phyloP scores from a whole-genome alignment of 495 filamentous ascomycete species.

The Articulospora tetracladia region DNA sequence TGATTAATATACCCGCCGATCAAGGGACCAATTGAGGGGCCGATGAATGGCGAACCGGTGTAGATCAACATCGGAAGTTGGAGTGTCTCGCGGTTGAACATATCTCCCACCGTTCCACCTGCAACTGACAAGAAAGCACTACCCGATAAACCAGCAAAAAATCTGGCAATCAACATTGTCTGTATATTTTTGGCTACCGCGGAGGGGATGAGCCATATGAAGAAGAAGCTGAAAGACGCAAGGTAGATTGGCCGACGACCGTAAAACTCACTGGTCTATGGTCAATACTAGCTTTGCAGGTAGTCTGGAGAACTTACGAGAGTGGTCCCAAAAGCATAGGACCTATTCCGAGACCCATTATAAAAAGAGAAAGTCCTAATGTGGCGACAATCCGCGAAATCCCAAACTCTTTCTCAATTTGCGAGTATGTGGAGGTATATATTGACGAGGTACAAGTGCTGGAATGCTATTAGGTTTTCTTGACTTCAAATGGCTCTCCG shows the following conservation, averaged over 20 bases:
- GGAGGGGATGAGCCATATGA: conserved; percentile 85
- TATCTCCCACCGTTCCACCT: conserved; percentile 86
- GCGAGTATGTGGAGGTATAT: conserved; percentile 83
- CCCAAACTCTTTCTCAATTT: conserved; percentile 73
- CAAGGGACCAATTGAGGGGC: conserved; percentile 59
- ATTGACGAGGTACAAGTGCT: conserved; percentile 87
- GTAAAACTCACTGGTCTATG: conserved; percentile 67
- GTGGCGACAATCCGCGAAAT: conserved; percentile 69
- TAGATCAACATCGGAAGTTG: conserved; percentile 55
- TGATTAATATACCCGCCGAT: conserved; percentile 66
- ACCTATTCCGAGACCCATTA: conserved; percentile 70
- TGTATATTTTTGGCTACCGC: conserved; percentile 80
- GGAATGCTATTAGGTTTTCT: neutral
- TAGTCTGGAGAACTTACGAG: conserved; percentile 33
- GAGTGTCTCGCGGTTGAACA: conserved; percentile 75
- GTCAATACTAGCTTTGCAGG: conserved; percentile 19
- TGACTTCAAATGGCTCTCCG: neutral
- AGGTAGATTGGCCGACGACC: conserved; percentile 85
- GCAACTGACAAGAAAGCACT: conserved; percentile 87
- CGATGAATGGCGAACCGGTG: conserved; percentile 73
- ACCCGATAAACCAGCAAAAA: conserved; percentile 81
- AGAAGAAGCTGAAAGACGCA: conserved; percentile 68
- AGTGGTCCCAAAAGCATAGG: conserved; percentile 68
- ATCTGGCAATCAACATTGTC: conserved; percentile 79
- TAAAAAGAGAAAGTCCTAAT: conserved; percentile 74